Base-by-base conservation (phyloP, 192 early-diverging fungal species). In the Rhizoclosmatium sp. region DNA sequence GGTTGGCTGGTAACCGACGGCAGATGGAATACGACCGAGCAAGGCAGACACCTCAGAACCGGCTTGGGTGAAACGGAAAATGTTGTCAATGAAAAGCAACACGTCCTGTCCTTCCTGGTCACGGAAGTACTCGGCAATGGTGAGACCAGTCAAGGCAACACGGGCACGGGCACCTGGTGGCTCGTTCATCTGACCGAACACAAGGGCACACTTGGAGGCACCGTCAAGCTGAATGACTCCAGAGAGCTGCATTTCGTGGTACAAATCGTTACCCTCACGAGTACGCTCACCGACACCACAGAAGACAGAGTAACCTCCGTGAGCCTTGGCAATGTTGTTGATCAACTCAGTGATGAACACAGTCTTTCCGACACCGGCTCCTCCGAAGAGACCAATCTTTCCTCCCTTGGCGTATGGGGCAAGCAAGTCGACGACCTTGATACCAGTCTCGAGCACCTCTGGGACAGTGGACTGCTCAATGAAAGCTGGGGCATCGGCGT, bases 31-130 rank as follows among this genome's bases (percentile, higher is more conserved):
- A 96, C 97, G 96, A 84, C 96, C 96, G 80, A 99, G 92, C 81
- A 99, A 90, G 69, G 97, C 96, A 90, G 97, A 99, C 92, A 98
- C 97, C 86, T 99, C 97, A 75, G 97, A 99, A 95, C 97, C 97
- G 86, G 97, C 97, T 89, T 99, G 97, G 61, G 96, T 99, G 93
- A 99, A 99, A 85, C 97, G 92, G 96, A 99, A 99, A 94, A 99
- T 97, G 93, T 99, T 99, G 93, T 99, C 97, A 86, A 99, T 94
- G 91, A 99, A 99, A 82, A 99, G 93, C 80, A 99, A 91, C 92
- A 99, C 97, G 85, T 99, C 97, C 91, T 99, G 96, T 82, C 96
- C 96, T 87, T 99, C 97, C 84, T 95, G 93, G 89, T 99, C 97
- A 94, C 97, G 96, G 95, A 99, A 99, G 91, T 99, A 97, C 89